Evolutionary conservation across 1,139 yeast species (phyloP).

Genomic region (Hansenula sp.): DNA sequence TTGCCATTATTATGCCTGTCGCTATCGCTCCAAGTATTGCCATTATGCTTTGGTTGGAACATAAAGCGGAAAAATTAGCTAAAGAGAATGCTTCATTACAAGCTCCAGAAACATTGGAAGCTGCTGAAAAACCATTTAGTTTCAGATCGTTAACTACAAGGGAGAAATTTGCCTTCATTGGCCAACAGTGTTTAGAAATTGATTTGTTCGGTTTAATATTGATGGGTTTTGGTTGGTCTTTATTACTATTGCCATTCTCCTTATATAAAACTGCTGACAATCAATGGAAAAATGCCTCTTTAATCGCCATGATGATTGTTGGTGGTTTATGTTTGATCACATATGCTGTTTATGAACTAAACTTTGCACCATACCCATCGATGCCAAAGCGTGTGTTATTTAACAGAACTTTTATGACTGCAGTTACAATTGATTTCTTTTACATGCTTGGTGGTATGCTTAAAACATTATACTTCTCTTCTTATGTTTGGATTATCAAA

Average conservation of each 20-base stretch:
- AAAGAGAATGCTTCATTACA: background rate
- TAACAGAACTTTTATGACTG: conserved; percentile 32
- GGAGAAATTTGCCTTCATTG: conserved; percentile 1
- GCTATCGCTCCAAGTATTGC: conserved; percentile 28
- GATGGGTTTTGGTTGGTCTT: conserved; percentile 34
- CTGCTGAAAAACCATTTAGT: background rate
- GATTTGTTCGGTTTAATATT: conserved; percentile 34
- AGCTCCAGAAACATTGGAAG: background rate
- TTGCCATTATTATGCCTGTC: conserved; percentile 33
- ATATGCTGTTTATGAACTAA: conserved; percentile 27
- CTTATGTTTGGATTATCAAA: conserved; percentile 26
- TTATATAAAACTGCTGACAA: conserved; percentile 27
- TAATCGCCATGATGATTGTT: conserved; percentile 35
- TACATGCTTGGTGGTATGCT: conserved; percentile 27
- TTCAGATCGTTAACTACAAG: background rate
- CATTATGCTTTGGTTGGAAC: conserved; percentile 28
- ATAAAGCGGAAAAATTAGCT: conserved; percentile 17
- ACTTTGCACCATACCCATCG: conserved; percentile 31
- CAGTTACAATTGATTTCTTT: conserved; percentile 28
- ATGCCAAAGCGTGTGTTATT: conserved; percentile 30
- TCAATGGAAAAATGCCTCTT: conserved; percentile 33
- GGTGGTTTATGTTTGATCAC: conserved; percentile 30
- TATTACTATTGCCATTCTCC: conserved; percentile 34
- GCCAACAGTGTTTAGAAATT: conserved; percentile 25
- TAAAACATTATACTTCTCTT: conserved; percentile 23